Evolutionary conservation across 2,329 filamentous ascomycete genomes (phyloP).

Genomic region (Incumbomyces delicatus): DNA sequence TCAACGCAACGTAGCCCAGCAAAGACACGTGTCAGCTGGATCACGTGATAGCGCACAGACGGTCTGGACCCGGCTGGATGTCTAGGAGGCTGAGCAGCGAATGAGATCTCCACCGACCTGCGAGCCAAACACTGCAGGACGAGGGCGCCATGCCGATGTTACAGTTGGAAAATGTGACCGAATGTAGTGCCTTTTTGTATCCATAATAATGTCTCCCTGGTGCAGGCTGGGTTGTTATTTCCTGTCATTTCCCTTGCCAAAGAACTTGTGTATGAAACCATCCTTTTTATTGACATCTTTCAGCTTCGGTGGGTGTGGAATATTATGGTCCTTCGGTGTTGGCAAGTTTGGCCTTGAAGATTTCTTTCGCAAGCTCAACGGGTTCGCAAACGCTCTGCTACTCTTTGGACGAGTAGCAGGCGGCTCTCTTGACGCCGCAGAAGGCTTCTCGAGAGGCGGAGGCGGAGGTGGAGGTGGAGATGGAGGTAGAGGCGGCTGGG

Average conservation of each 20-base stretch:
- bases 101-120: no score
- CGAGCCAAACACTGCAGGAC: no score
- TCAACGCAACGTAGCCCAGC: no score
- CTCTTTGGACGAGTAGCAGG: not conserved
- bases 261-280: conserved; percentile 15
- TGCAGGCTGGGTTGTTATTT: no score
- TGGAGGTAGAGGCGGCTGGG: not conserved
- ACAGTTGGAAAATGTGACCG: no score
- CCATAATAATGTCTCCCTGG: no score
- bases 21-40: no score
- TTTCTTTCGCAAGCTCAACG: conserved; percentile 4
- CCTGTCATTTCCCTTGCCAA: conserved; percentile 7
- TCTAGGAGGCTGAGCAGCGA: no score
- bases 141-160: no score
- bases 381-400: conserved; percentile 1
- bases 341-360: not conserved
- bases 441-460: conserved; percentile 4
- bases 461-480: not conserved
- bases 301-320: conserved; percentile 11
- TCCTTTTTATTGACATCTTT: conserved; percentile 11
- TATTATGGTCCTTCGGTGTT: conserved; percentile 6
- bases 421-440: not conserved
- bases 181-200: no score
- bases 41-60: no score
- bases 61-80: no score